phyloP scores from a whole-genome alignment of 2,329 filamentous ascomycete genomes.

The Fusarium miscanthi region DNA sequence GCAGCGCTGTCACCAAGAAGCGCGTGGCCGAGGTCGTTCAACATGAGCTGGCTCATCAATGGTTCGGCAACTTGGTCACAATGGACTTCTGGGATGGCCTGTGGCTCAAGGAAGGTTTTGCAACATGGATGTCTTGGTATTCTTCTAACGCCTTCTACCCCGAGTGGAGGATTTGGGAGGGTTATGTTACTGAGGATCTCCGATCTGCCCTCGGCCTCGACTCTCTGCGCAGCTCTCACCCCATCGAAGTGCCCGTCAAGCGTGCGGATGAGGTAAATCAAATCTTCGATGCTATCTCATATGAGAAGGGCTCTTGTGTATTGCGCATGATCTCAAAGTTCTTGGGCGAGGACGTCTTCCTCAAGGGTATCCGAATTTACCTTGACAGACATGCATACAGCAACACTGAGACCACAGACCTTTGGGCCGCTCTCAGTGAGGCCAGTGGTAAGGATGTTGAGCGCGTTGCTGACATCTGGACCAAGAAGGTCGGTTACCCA shows the following conservation, averaged over 20 bases:
- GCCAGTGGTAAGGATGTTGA: conserved; percentile 93
- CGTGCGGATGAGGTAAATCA: conserved; percentile 96
- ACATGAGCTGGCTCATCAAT: conserved; percentile 96
- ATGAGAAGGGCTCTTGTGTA: conserved; percentile 95
- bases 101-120: conserved; percentile 96
- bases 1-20: conserved; percentile 89
- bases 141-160: conserved; percentile 95
- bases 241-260: conserved; percentile 96
- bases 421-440: conserved; percentile 88
- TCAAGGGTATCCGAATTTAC: conserved; percentile 90
- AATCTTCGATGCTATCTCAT: conserved; percentile 98
- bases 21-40: conserved; percentile 95
- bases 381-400: conserved; percentile 97
- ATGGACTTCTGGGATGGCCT: conserved; percentile 99
- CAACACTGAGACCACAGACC: conserved; percentile 90
- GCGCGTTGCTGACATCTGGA: conserved; percentile 95
- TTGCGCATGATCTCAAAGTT: conserved; percentile 98
- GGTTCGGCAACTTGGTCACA: conserved; percentile 97
- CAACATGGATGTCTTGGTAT: conserved; percentile 68
- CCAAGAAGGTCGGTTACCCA: conserved; percentile 93
- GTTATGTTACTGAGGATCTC: conserved; percentile 92
- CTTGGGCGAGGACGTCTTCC: conserved; percentile 89
- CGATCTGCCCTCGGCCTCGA: conserved; percentile 89
- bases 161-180: conserved; percentile 98
- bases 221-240: conserved; percentile 92